Base-by-base conservation (phyloP, 2,329 filamentous ascomycete genomes). In the Calonectria crousiana region DNA sequence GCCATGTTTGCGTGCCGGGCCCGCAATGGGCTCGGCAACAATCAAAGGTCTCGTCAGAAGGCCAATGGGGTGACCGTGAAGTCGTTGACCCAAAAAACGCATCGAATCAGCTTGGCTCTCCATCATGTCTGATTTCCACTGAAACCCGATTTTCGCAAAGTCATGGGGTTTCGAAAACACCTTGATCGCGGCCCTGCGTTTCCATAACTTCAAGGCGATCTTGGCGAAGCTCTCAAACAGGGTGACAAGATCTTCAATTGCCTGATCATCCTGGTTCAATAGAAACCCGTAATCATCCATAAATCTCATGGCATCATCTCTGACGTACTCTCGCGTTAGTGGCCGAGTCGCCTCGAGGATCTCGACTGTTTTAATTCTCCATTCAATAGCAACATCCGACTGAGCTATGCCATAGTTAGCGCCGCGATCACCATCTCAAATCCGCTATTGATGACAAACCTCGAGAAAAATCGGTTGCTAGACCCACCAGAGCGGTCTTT, bases 321-420 rank as follows among this genome's bases (percentile, higher is more conserved):
- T 16, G 23, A 67, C 32, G 9, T 30, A 56, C 1, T 66, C 23
- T 14, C 5, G 32, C 11, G 49, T 34, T 5, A 62, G 28, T 1
- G 69, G 38, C 3, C n/a, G 36, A 20, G 26, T 38, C 16, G 23
- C 52, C 14, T 66, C 58, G 1, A 71, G 51, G 20, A 66, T 14
- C n/a, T 66, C 58, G 6, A 65, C 34, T 9, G 69, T 71, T 28
- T 71, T 62, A 20, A 71, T 32, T 41, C 69, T 60, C 68, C 68
- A 70, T 9, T 23, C 32, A n/a, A 60, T 41, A 18, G 44, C 30
- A 18, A 36, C 16, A 23, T 53, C n/a, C n/a, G 23, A 10, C 10
- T 41, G 56, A 18, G n/a, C 56, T 60, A 4, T 41, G 2, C 26
- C 4, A 41, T 18, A 1, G 14, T 60, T 60, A 60, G 56, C 10